Conservation (phyloP, 768 basidiomycete genomes). For the Dictyophora rubrovolvata region DNA sequence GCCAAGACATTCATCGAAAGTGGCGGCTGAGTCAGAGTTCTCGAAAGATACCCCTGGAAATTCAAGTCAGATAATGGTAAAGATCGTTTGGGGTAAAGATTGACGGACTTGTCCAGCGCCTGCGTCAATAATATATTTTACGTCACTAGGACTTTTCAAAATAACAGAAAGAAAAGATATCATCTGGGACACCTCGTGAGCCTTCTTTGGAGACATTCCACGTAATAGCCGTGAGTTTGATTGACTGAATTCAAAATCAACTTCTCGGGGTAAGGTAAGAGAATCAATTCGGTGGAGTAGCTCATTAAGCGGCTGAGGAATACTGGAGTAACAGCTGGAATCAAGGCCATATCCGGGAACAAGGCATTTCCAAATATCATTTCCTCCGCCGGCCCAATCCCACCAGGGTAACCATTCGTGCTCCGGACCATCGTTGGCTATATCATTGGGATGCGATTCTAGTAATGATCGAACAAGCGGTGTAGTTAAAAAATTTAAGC, state of each 20-base stretch:
- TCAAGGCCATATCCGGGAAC: constrained; percentile 12
- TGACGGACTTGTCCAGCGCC: constrained; percentile 58
- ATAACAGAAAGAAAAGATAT: constrained; percentile 38
- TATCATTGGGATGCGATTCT: constrained; percentile 40
- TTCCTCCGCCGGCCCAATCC: constrained; percentile 14
- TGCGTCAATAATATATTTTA: constrained; percentile 51
- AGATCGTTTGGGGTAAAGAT: neutral
- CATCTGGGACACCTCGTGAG: constrained; percentile 63
- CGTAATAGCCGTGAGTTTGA: constrained; percentile 8
- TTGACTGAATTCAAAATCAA: neutral
- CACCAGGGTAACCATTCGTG: constrained; percentile 18
- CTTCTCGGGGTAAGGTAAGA: constrained; percentile 13
- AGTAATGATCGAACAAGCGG: constrained; percentile 26
- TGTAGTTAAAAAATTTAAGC: constrained; percentile 9
- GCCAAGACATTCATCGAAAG: constrained; percentile 45
- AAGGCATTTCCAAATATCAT: constrained; percentile 14
- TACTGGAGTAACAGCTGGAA: neutral
- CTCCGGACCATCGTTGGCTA: constrained; percentile 14
- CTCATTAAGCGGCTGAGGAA: constrained; percentile 12
- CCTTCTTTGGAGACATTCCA: constrained; percentile 71
- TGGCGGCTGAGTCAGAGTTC: constrained; percentile 26
- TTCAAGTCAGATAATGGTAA: neutral
- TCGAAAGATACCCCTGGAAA: constrained; percentile 52
- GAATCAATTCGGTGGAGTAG: constrained; percentile 12
- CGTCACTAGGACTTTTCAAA: constrained; percentile 16